Evolutionary conservation across 768 basidiomycete genomes (phyloP).

Genomic region (Lanmaoa rubissima): DNA sequence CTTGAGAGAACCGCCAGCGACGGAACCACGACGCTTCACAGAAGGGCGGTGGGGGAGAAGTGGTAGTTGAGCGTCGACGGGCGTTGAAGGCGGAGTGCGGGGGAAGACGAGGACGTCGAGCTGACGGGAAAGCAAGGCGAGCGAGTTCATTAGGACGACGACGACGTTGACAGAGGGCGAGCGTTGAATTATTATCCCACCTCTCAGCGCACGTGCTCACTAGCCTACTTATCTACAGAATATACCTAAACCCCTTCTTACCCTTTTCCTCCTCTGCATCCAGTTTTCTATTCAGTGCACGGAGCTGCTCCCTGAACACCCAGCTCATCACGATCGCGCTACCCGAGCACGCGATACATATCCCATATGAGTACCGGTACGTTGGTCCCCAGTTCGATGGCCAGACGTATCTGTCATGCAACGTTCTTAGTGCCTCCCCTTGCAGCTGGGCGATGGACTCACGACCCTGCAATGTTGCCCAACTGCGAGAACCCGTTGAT

Average conservation of each 20-base stretch:
- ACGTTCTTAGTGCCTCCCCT: background rate
- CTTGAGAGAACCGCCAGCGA: constrained; percentile 34
- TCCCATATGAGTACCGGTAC: constrained; percentile 69
- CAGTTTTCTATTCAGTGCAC: constrained; percentile 38
- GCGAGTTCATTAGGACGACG: constrained; percentile 66
- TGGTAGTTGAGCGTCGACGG: constrained; percentile 38
- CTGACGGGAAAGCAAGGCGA: constrained; percentile 77
- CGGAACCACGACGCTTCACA: constrained; percentile 27
- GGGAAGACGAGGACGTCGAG: constrained; percentile 72
- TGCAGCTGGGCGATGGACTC: constrained; percentile 31
- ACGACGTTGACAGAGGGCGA: background rate
- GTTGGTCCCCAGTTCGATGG: constrained; percentile 66
- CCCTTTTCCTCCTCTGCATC: constrained; percentile 34
- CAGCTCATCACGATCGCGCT: constrained; percentile 50
- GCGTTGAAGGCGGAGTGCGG: constrained; percentile 57
- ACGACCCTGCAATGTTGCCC: constrained; percentile 84
- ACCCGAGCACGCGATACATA: constrained; percentile 62
- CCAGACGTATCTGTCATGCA: constrained; percentile 55
- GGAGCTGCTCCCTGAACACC: constrained; percentile 44
- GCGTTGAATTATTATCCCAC: background rate
- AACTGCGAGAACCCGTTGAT: constrained; percentile 81
- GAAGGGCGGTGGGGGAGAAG: constrained; percentile 27
- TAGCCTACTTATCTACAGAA: constrained; percentile 32
- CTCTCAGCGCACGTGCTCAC: constrained; percentile 3
- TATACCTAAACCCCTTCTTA: constrained; percentile 46